Evolutionary conservation across 2,329 filamentous ascomycete genomes (phyloP), one percentile per base, ranked within the genome.

Genomic region (Paracoccidioides brasiliensis): DNA sequence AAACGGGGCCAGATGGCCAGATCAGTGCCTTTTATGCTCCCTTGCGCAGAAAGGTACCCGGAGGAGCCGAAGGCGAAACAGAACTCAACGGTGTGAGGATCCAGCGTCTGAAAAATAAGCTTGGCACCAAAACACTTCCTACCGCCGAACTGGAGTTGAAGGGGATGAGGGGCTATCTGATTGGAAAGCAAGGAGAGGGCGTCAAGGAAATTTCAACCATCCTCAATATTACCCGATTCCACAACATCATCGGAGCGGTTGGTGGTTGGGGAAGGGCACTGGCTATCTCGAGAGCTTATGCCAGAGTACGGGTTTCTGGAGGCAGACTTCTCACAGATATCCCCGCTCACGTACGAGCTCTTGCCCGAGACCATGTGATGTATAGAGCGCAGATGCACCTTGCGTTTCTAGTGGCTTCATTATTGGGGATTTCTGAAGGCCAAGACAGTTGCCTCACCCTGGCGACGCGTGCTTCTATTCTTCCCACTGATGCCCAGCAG

Each of bases 61-160:
- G 56, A 10, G 43, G 12, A 7, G 42, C 48, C 41, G 56, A 57
- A 33, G 28, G 45, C 43, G 63, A 56, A 41, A 66, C 58, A 44
- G 76, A 79, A 53, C 74, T 84, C 12, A 88, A 88, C 63, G 85
- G 85, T 3, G 74, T 88, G 7, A 74, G 74, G 7, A 85, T 88
- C 59, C 80, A 84, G 56, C 77, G 85, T 0, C 72, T 90, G 14
- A 89, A 90, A 70, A 80, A 80, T 66, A 90, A 89, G 64, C 75
- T 86, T 3, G 86, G 85, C 32, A 89, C 85, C 0, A 80, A 80
- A 49, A 76, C 82, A 0, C 72, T 90, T 0, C 85, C 86, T 0
- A 89, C 86, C 0, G 86, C 85, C 0, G 85, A 90, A 66, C 76
- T 90, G 0, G 83, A 84, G 57, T 74, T 86, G 2, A 72, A 76